Conservation (phyloP, 2,329 filamentous ascomycete species). For the Colletotrichum acutatum region DNA sequence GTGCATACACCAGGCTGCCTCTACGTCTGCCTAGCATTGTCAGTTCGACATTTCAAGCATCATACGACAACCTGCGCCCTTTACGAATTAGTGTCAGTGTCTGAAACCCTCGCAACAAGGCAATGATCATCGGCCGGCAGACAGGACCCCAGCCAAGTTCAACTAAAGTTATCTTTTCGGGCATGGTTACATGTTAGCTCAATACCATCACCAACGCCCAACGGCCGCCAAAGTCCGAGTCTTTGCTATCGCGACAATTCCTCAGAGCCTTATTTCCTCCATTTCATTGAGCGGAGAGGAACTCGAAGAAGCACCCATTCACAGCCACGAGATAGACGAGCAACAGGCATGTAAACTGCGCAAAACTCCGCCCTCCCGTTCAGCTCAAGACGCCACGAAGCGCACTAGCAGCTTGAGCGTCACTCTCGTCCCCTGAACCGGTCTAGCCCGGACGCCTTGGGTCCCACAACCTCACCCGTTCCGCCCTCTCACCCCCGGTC, state of each 20-base stretch:
- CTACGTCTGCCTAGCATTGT: not conserved
- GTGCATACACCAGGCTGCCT: not conserved
- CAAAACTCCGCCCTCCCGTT: conserved; percentile 8
- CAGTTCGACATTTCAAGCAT: not conserved
- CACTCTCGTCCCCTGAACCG: conserved; percentile 25
- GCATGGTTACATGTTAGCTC: not conserved
- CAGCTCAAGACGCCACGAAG: conserved; percentile 29
- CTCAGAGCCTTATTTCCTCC: not conserved
- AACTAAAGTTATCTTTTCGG: not conserved
- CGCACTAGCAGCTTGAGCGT: conserved; percentile 12
- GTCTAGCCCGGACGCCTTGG: conserved; percentile 20
- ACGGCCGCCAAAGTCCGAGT: not conserved
- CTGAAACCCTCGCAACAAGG: conserved; percentile 4
- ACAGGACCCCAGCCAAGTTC: not conserved
- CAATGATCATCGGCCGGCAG: conserved; percentile 11
- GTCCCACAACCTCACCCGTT: conserved; percentile 14
- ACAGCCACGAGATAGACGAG: not conserved
- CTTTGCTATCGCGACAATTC: not conserved
- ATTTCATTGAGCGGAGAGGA: not conserved
- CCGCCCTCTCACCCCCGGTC: conserved; percentile 25
- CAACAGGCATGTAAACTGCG: not conserved
- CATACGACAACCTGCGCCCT: conserved; percentile 8
- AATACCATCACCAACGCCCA: not conserved
- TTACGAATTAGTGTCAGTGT: not conserved
- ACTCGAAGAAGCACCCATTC: not conserved